Evolutionary conservation across 169 alveolate species (phyloP).

Genomic region (Cryptosporidium parvum): DNA sequence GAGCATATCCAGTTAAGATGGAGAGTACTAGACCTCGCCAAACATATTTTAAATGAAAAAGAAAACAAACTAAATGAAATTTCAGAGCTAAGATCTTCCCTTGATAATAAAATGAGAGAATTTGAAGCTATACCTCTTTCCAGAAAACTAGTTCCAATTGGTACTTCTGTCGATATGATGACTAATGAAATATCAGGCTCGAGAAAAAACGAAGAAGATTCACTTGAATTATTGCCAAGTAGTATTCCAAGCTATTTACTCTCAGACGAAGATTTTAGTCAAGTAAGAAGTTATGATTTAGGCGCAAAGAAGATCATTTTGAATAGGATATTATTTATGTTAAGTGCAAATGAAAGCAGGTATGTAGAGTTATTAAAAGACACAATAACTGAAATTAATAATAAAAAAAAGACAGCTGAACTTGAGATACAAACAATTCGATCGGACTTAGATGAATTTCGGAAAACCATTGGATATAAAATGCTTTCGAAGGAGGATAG

Average conservation of each 20-base stretch:
- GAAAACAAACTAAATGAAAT: constrained; percentile 31
- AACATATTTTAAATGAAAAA: constrained; percentile 23
- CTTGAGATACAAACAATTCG: constrained; percentile 6
- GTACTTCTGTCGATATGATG: constrained; percentile 12
- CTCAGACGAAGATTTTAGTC: constrained; percentile 23
- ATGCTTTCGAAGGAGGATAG: constrained; percentile 42
- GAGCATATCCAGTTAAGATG: constrained; percentile 68
- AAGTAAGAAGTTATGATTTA: constrained; percentile 43
- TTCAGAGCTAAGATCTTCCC: constrained; percentile 16
- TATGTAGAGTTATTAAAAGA: constrained; percentile 21
- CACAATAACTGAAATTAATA: not conserved
- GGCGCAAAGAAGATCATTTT: constrained; percentile 15
- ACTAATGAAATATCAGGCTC: constrained; percentile 13
- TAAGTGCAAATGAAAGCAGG: constrained; percentile 41
- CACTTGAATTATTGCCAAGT: constrained; percentile 42
- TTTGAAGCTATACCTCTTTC: constrained; percentile 50
- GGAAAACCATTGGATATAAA: constrained; percentile 20
- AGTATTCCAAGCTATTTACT: constrained; percentile 36
- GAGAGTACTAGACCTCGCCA: constrained; percentile 27
- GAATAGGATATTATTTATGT: constrained; percentile 6
- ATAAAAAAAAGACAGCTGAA: constrained; percentile 7
- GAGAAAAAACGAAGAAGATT: constrained; percentile 7
- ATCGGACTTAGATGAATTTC: constrained; percentile 9
- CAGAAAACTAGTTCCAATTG: constrained; percentile 48
- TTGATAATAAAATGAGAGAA: constrained; percentile 44